Base-by-base conservation (phyloP, 805 yeast species). In the Maudiozyma pseudohumilis region DNA sequence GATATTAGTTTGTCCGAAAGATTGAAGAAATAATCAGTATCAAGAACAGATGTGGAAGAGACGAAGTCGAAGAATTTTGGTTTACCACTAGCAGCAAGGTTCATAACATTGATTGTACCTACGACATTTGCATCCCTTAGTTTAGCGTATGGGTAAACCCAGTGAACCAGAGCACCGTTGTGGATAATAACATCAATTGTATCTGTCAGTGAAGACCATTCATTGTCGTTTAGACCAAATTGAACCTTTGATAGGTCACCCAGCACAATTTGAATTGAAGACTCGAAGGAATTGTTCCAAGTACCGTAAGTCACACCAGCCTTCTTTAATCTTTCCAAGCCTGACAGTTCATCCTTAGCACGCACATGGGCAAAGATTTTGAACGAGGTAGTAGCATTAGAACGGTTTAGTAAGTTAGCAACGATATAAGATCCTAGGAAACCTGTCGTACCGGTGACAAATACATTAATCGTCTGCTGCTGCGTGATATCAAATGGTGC, bases 81-180 rank as follows among this genome's bases (percentile, higher is more conserved):
- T 57, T 83, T 87, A 29, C 68, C 64, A 6, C 77, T 72, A 50
- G 92, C 79, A 26, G 68, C 54, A 50, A 88, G 61, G 54, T 77
- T 77, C 73, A 92, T 66, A 8, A 87, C 85, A 52, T 88, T 83
- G 41, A 89, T 63, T 0, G 97, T 82, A 31, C 95, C 77, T 41
- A 88, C 64, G 23, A 94, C 98, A 55, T 92, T 92, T 24, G 97
- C 92, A 47, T 85, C 95, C 50, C 97, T 75, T 52, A 92, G 68
- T 47, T 83, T 84, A 34, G 80, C 65, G 63, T 92, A 92, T 20
- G 98, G 97, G 59, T 83, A 92, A 2, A 88, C 96, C 99, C 99
- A 92, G 60, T 92, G 98, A 27, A 92, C 99, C 44, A 88, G 69
- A 13, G 99, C 99, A 66, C 97, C 98, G 50, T 92, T 92, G 61